Base-by-base conservation (phyloP, 805 yeast genomes). In the Wickerhamomyces hampshirensis region DNA sequence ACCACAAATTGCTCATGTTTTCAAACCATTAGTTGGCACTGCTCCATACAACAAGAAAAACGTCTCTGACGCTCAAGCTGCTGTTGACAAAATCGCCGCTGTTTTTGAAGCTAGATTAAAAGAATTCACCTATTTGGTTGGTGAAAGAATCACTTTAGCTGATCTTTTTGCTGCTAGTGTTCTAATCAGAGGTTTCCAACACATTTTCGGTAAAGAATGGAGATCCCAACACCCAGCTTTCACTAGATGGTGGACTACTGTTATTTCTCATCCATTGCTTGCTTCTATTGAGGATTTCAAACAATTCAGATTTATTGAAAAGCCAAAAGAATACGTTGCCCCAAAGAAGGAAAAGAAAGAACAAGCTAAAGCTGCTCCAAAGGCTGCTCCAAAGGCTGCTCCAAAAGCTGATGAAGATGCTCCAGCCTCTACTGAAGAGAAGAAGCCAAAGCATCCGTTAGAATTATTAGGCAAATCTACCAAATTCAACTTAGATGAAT, bases 391-490 rank as follows among this genome's bases (percentile, higher is more conserved):
- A 41, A 65, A 66, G 50, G 36, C 42, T 14, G 42, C 38, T 18
- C 12, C 30, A 27, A 38, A 17, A 5, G 62, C 63, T 19, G 66
- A 59, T 19, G 67, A 51, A 18, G 69, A 48, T 15, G 65, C 52
- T 26, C 65, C 51, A 24, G 68, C 53, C 19, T 67, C 74, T 35
- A 71, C 68, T 46, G 74, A 69, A 58, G 75, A 69, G 55, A 83
- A 83, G 73, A 85, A 84, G 71, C 75, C 88, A 51, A 84, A 83
- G 67, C 98, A 91, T 71, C 97, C 98, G 59, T 77, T 89, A 63
- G 94, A 78, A 63, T 69, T 72, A 42, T 77, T 91, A 48, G 94
- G 93, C 55, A 82, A 76, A 61, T 63, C 86, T 43, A 56, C 81
- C 44, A 69, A 72, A 52, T 69, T 80, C 53, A 67, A 77, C 44